phyloP scores from a whole-genome alignment of 2,329 filamentous ascomycete species.

The Drechslerella stenobrocha region DNA sequence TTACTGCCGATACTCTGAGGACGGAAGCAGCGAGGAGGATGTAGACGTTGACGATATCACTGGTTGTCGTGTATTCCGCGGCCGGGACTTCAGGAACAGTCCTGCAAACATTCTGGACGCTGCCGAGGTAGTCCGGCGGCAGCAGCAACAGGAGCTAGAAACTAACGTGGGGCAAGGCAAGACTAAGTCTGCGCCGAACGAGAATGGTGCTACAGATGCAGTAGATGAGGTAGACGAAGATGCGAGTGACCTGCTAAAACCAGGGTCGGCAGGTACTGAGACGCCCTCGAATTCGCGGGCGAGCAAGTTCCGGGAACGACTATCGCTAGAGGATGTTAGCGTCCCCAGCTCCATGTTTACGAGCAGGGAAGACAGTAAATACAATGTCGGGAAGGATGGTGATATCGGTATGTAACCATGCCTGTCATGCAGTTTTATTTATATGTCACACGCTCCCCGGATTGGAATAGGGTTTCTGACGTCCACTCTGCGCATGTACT shows the following conservation, averaged over 20 bases:
- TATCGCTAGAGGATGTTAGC: conserved; percentile 13
- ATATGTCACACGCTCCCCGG: too few relatives aligned
- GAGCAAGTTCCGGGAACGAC: conserved; percentile 23
- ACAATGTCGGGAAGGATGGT: neutral
- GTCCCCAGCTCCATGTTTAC: conserved; percentile 16
- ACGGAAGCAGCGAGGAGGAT: conserved; percentile 12
- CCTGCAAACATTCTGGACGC: neutral
- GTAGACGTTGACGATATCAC: neutral
- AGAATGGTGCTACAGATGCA: too few relatives aligned
- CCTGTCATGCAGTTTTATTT: too few relatives aligned
- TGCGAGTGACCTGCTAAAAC: neutral
- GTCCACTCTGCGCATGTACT: neutral
- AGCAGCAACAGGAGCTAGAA: neutral
- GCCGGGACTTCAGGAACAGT: conserved; percentile 10
- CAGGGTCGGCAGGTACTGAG: neutral
- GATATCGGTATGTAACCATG: too few relatives aligned
- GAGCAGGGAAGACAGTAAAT: neutral
- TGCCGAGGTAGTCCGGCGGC: neutral
- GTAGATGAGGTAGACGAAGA: neutral
- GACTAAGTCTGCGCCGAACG: too few relatives aligned
- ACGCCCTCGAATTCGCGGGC: too few relatives aligned
- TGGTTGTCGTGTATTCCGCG: conserved; percentile 16
- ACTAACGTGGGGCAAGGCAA: neutral
- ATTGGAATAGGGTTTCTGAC: neutral
- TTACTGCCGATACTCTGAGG: conserved; percentile 16